Conservation (phyloP, 331 rosid genomes). For the Arachis monticola region DNA sequence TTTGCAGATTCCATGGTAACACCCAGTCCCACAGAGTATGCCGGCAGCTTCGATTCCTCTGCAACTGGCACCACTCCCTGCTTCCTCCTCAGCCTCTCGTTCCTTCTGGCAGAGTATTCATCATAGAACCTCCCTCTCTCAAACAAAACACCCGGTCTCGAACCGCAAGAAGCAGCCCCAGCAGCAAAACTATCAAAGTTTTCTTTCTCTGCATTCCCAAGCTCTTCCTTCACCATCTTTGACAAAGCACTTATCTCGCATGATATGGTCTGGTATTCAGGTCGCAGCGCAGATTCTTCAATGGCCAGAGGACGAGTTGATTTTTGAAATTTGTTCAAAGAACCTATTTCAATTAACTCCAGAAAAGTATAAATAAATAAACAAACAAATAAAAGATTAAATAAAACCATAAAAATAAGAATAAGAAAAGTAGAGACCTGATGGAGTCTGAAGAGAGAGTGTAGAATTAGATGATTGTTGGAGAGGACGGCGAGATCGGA, state of each 20-base stretch:
- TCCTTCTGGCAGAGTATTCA: conserved; percentile 82
- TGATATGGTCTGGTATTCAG: conserved; percentile 77
- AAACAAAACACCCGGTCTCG: conserved; percentile 45
- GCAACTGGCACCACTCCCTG: conserved; percentile 45
- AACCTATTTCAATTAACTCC: conserved; percentile 52
- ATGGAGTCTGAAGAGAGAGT: conserved; percentile 63
- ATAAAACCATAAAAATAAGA: neutral
- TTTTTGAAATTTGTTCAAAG: conserved; percentile 59
- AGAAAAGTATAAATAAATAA: no score
- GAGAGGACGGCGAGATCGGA: conserved; percentile 52
- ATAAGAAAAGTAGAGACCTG: conserved; percentile 46
- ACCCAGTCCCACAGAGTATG: conserved; percentile 67
- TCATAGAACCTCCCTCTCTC: conserved; percentile 85
- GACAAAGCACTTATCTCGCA: conserved; percentile 65
- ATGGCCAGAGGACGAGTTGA: conserved; percentile 39
- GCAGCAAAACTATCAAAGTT: neutral
- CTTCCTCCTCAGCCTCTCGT: conserved; percentile 81
- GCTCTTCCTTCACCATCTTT: conserved; percentile 63
- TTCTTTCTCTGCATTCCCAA: conserved; percentile 44
- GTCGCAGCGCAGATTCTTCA: conserved; percentile 60
- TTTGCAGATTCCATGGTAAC: conserved; percentile 77
- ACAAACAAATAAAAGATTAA: neutral
- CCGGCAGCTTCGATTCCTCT: conserved; percentile 2
- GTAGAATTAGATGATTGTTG: conserved; percentile 54
- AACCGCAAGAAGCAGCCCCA: conserved; percentile 6